phyloP scores from a whole-genome alignment of 768 basidiomycete genomes.

The Auriscalpium orientale region DNA sequence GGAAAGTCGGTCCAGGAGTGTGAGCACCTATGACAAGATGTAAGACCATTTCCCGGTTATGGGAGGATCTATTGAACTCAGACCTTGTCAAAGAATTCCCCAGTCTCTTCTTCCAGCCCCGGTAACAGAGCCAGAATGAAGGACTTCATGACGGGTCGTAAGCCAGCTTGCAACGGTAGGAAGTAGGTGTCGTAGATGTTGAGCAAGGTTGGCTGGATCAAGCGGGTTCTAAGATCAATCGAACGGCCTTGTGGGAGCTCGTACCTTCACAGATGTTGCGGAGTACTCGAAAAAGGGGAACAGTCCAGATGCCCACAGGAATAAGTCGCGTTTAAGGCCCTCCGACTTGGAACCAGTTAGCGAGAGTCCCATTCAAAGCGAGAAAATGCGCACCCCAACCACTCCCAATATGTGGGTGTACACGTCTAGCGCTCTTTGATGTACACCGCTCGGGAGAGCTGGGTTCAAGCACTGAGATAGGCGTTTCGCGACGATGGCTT shows the following conservation, averaged over 20 bases:
- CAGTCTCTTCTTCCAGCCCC: conserved; percentile 94
- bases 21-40: conserved; percentile 50
- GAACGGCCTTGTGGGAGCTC: conserved; percentile 10
- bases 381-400: conserved; percentile 67
- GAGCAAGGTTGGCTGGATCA: conserved; percentile 67
- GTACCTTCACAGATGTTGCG: conserved; percentile 93
- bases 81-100: conserved; percentile 93
- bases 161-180: conserved; percentile 68
- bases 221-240: not conserved
- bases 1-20: conserved; percentile 73
- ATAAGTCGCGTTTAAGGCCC: conserved; percentile 77
- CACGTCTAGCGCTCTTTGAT: conserved; percentile 93
- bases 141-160: conserved; percentile 90
- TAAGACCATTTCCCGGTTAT: not conserved
- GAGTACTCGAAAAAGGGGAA: conserved; percentile 99
- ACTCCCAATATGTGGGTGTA: conserved; percentile 86
- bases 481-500: conserved; percentile 90
- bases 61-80: not conserved
- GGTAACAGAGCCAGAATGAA: conserved; percentile 91
- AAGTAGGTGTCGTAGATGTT: conserved; percentile 92
- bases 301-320: conserved; percentile 90
- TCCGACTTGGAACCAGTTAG: conserved; percentile 49
- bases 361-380: not conserved
- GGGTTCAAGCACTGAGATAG: conserved; percentile 95
- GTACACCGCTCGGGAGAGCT: conserved; percentile 93